Conservation (phyloP, 805 yeast species). For the Sugiyamaella qingdaonensis region DNA sequence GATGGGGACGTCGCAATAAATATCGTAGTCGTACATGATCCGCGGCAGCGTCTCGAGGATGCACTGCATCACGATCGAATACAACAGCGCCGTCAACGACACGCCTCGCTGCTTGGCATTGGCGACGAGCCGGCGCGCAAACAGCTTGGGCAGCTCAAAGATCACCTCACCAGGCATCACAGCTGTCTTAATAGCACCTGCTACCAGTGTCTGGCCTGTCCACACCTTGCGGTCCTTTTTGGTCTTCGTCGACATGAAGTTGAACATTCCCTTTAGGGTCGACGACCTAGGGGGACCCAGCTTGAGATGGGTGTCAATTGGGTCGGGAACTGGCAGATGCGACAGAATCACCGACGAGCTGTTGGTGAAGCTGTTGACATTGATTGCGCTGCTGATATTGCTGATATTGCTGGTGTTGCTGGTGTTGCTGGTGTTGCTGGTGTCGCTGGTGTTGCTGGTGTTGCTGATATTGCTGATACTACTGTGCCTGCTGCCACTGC, state of each 20-base stretch:
- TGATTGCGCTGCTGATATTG: too few relatives aligned
- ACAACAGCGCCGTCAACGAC: slow-evolving; percentile 5
- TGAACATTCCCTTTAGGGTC: neutral
- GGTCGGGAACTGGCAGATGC: neutral
- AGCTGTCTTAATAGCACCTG: neutral
- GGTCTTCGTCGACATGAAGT: neutral
- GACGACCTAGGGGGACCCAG: neutral
- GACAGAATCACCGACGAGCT: neutral
- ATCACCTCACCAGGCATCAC: neutral
- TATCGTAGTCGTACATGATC: slow-evolving; percentile 1
- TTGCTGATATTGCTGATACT: too few relatives aligned
- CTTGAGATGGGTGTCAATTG: neutral
- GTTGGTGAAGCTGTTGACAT: too few relatives aligned
- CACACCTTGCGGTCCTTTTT: neutral
- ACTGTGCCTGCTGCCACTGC: neutral
- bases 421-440: neutral
- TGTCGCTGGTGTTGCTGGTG: too few relatives aligned
- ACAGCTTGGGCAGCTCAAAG: slow-evolving; percentile 6
- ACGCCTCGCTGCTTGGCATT: slow-evolving; percentile 9
- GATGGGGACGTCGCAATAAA: neutral
- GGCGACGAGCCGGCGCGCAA: neutral
- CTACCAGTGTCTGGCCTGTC: neutral
- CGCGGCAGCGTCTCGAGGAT: slow-evolving; percentile 2
- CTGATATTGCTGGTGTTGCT: too few relatives aligned
- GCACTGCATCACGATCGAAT: slow-evolving; percentile 10